A percentile compares a stretch with the other conserved stretches of the same genome.
These are phyloP conservation scores for Aspergillus oerlinghausenensis DNA, from an alignment of 2,329 filamentous ascomycete species.

Conservation along the genomic window DNA sequence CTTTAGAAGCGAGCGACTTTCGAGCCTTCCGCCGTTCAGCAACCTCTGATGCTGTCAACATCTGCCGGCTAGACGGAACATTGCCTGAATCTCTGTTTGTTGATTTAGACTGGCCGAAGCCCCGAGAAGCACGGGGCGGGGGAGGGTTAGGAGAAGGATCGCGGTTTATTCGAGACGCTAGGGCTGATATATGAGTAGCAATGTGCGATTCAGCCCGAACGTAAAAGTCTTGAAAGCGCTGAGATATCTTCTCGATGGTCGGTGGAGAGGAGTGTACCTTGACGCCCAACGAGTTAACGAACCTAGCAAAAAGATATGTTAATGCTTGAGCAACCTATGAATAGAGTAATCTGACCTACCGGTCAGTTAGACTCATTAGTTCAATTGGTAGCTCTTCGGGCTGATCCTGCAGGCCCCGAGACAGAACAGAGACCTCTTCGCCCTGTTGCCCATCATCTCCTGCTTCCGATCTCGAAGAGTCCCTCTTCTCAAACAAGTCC, in stretches of 20 bases:
- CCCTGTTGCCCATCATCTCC: conserved; percentile 27
- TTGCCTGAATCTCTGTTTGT: conserved; percentile 37
- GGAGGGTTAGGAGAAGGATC: conserved; percentile 57
- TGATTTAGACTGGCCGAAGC: conserved; percentile 45
- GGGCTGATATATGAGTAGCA: conserved; percentile 75
- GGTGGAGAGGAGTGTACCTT: conserved; percentile 83
- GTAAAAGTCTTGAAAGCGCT: conserved; percentile 96
- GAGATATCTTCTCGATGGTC: conserved; percentile 73
- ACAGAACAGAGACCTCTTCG: conserved; percentile 31
- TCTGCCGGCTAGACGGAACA: conserved; percentile 63
- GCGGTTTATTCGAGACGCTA: conserved; percentile 70
- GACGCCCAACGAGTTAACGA: conserved; percentile 82
- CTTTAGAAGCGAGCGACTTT: conserved; percentile 72
- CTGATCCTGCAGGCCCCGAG: conserved; percentile 53
- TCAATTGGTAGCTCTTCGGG: conserved; percentile 92
- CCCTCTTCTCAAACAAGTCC: conserved; percentile 44
- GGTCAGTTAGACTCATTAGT: conserved; percentile 82
- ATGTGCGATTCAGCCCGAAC: conserved; percentile 74
- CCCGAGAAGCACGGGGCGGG: conserved; percentile 50
- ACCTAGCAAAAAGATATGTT: conserved; percentile 50
- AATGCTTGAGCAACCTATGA: not conserved
- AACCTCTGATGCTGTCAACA: conserved; percentile 86
- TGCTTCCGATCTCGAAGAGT: conserved; percentile 28
- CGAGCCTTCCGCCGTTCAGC: conserved; percentile 73
- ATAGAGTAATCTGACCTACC: conserved; percentile 47